Conservation (phyloP, 1,139 yeast genomes). For the Debaryomycetaceae sp. region DNA sequence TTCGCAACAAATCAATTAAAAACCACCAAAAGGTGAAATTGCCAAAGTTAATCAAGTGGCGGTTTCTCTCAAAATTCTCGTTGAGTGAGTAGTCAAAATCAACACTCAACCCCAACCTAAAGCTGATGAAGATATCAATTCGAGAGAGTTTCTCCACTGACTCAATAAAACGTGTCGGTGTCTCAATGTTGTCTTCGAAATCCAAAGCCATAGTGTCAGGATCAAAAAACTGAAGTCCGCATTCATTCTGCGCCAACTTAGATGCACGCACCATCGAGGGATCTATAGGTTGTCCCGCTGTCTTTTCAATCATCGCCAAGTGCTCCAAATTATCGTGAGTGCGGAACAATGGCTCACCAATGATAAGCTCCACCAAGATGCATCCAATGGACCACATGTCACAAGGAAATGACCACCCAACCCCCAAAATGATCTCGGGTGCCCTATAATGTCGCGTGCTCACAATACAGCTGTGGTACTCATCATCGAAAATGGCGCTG, state of each 20-base stretch:
- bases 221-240: conserved; percentile 37
- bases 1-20: conserved; percentile 62
- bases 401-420: conserved; percentile 90
- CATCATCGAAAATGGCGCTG: conserved; percentile 89
- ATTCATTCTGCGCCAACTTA: conserved; percentile 37
- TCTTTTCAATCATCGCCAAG: conserved; percentile 88
- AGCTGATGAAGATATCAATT: conserved; percentile 45
- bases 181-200: conserved; percentile 19
- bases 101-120: conserved; percentile 37
- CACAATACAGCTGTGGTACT: conserved; percentile 87
- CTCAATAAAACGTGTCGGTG: conserved; percentile 45
- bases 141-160: conserved; percentile 51
- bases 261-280: conserved; percentile 33
- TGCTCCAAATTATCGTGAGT: conserved; percentile 95
- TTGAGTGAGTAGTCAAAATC: conserved; percentile 38
- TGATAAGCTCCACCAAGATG: conserved; percentile 81
- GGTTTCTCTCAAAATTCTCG: conserved; percentile 39
- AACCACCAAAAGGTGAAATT: conserved; percentile 75
- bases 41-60: conserved; percentile 37
- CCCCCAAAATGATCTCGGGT: conserved; percentile 90
- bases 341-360: conserved; percentile 94
- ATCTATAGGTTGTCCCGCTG: conserved; percentile 46
- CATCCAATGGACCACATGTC: conserved; percentile 98
- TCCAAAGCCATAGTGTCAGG: conserved; percentile 14
- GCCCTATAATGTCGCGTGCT: conserved; percentile 97